Base-by-base conservation (phyloP, 2,329 filamentous ascomycete genomes). In the Pseudogymnoascus sp. region DNA sequence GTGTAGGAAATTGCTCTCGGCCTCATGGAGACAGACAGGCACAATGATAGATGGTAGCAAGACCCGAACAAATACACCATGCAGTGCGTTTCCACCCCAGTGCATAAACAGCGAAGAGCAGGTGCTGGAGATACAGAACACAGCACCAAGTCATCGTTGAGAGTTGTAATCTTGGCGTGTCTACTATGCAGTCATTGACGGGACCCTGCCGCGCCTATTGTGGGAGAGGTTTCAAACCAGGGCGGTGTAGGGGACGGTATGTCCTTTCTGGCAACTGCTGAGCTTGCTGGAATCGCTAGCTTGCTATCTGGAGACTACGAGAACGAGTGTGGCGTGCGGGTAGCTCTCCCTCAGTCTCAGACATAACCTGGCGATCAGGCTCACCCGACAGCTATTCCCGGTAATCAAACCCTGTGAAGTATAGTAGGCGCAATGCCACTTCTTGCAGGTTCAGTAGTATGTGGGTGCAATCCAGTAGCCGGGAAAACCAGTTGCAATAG, bases 121-220 rank as follows among this genome's bases (percentile, higher is more conserved):
- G 25, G 28, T 56, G 28, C 25, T n/a, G 16, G 28, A 18, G 25
- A 34, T 18, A 21, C 8, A 56, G 25, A 56, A 5, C 25, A 31
- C 18, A 53, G 46, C 25, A 56, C n/a, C 25, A 56, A 56, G 46
- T 31, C 46, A 12, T 16, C 28, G 25, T 56, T 34, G 18, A 56
- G 12, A 12, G 2, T 56, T 34, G 50, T 34, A 56, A n/a, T 6
- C 50, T 56, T 31, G 50, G 50, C 25, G 14, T n/a, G 14, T 11
- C 38, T n/a, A n/a, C 25, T 28, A 28, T 28, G 25, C 6, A 46
- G 42, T 18, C 50, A 34, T 34, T 12, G 28, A 34, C 28, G 50
- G 50, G 50, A 56, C 50, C 50, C 50, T 56, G 50, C 50, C 50
- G 50, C 50, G 50, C 50, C 50, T 56, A 56, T 56, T 56, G 10